Evolutionary conservation across 2,329 filamentous ascomycete genomes (phyloP), one percentile per base, ranked within the genome.

Genomic region (Clarireedia monteithiana): DNA sequence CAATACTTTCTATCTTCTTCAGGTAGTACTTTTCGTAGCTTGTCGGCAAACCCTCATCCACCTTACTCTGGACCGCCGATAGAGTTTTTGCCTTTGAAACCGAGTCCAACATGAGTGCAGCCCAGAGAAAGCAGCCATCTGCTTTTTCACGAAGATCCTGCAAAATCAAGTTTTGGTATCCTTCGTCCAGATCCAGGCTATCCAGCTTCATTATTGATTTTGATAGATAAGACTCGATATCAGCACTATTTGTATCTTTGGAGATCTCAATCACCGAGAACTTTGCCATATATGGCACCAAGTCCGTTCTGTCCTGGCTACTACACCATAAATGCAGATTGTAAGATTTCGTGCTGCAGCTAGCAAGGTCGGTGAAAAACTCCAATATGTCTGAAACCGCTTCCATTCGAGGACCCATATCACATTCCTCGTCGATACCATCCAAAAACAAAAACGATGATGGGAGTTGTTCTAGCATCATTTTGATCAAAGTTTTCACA

Each of bases 241-340:
- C 49, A 27, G 36, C 24, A 20, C 49, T 44, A 14, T 42, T 44
- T 27, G 24, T 51, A 14, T 51, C 49, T 12, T 36, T 45, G 14
- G 36, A 38, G 14, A 51, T 23, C 23, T 51, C 49, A 15, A 51
- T 42, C 9, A 23, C 39, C 6, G 26, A n/a, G 23, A 10, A 51
- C 17, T 51, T 24, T 24, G 44, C 39, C 10, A 52, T 10, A 17
- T 7, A 5, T 10, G 23, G 39, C 1, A 30, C 14, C 14, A 52
- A 24, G 30, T 45, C 50, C 5, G n/a, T 26, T 15, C 39, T 9
- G n/a, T 52, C 50, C 4, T 52, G 50, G 42, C 39, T 52, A 34
- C 50, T 52, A 24, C 50, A 52, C 50, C 50, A 52, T 15, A 52
- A 36, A 26, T 52, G 38, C 6, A 52, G n/a, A 4, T 52, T 30